Evolutionary conservation across 2,329 filamentous ascomycete genomes (phyloP), one percentile per base, ranked within the genome.

Genomic region (Monilinia fructicola): DNA sequence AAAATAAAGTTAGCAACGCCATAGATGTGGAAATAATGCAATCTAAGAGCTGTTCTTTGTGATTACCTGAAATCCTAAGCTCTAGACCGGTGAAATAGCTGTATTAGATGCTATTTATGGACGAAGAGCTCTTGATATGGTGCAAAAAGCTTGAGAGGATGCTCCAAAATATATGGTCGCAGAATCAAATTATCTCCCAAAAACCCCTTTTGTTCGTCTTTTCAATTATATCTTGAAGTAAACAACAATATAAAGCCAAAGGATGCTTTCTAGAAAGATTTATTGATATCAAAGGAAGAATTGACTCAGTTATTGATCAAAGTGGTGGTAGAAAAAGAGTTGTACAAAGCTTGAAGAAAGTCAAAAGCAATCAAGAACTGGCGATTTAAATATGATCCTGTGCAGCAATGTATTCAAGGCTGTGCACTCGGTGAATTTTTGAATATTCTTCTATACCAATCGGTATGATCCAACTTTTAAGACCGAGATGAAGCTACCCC

Each of bases 81-180:
- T 6, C 1, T n/a, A n/a, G 7, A n/a, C 14, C 4, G n/a, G 6
- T 14, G 0, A 1, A 21, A 1, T 9, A 44, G 4, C 16, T 12
- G 23, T n/a, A 6, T 28, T n/a, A 46, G 28, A 35, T 5, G 11
- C 10, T 48, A 2, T 14, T 3, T 1, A 11, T 11, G 3, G 6
- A 23, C 1, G 1, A 46, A 46, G 1, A 4, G 9, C 12, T 44
- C 4, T 9, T 46, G 26, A 3, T n/a, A 59, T 0, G 18, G 26
- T 16, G 14, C 2, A 21, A 2, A 35, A 18, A 4, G n/a, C 0
- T 31, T n/a, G 26, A 59, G 31, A 28, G 18, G 0, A n/a, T 7
- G 40, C 4, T 46, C 11, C 0, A 28, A 2, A 59, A n/a, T 31
- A 23, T 2, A 3, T 1, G 14, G 26, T 35, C 40, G 11, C 23